These are phyloP conservation scores for Dioscorea cayenensis DNA, from an alignment of 116 monocot species.

Conservation along the genomic window DNA sequence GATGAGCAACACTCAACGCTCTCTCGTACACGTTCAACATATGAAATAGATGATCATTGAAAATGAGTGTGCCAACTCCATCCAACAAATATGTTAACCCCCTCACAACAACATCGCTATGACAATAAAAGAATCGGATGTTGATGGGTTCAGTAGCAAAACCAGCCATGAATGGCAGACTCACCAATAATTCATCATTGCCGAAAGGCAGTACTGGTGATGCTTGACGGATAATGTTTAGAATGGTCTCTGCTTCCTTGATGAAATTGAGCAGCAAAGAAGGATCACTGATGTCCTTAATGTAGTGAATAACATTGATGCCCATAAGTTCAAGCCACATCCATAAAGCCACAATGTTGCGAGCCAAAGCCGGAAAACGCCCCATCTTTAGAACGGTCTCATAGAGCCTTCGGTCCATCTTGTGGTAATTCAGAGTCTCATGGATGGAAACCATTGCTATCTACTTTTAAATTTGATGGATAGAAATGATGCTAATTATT, in stretches of 20 bases:
- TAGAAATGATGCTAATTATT: no score
- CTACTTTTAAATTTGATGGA: no score
- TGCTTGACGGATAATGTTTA: slow-evolving; percentile 17
- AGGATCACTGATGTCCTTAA: neutral
- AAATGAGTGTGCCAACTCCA: slow-evolving; percentile 19
- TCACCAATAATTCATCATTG: neutral
- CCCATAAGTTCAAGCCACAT: slow-evolving; percentile 20
- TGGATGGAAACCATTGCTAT: neutral
- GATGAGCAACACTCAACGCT: neutral
- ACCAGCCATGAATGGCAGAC: neutral
- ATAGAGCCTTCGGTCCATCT: neutral
- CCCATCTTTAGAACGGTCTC: neutral
- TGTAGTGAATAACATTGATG: neutral
- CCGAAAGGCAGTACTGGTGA: neutral
- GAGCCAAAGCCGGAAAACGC: neutral
- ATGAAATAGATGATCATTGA: slow-evolving; percentile 1
- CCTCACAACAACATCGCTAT: slow-evolving; percentile 10
- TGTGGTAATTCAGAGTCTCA: neutral
- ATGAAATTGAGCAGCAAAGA: neutral
- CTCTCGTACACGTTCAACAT: neutral
- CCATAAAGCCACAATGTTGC: slow-evolving; percentile 16
- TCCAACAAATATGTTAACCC: slow-evolving; percentile 7
- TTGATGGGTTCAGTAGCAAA: neutral
- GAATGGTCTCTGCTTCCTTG: slow-evolving; percentile 23
- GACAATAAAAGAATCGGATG: slow-evolving; percentile 14